Conservation (phyloP, 2,329 filamentous ascomycete genomes). For the Colletotrichum viniferum region DNA sequence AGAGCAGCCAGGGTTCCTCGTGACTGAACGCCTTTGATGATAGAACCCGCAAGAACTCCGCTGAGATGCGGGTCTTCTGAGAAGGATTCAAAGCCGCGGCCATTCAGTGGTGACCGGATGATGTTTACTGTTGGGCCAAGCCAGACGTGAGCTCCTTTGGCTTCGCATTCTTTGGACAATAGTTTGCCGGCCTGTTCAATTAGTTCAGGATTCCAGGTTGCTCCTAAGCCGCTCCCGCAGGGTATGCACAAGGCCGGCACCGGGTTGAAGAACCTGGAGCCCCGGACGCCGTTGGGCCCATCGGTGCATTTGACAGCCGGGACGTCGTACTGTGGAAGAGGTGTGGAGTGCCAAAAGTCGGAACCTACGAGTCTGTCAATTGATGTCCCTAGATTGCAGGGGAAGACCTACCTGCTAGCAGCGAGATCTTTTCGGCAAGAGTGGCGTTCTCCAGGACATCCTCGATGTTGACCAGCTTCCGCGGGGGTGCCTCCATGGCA, state of each 20-base stretch:
- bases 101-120: slow-evolving; percentile 63
- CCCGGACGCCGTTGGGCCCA: slow-evolving; percentile 72
- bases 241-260: slow-evolving; percentile 63
- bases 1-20: slow-evolving; percentile 60
- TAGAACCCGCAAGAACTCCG: slow-evolving; percentile 56
- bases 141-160: slow-evolving; percentile 61
- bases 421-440: slow-evolving; percentile 54
- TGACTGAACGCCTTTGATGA: slow-evolving; percentile 60
- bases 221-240: slow-evolving; percentile 60
- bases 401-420: slow-evolving; percentile 48
- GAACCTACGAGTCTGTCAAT: slow-evolving; percentile 43
- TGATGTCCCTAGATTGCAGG: not conserved
- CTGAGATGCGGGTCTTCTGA: slow-evolving; percentile 62
- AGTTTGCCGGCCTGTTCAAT: slow-evolving; percentile 53
- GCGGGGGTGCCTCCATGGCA: not conserved
- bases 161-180: slow-evolving; percentile 57
- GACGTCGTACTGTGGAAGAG: slow-evolving; percentile 62
- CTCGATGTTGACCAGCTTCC: slow-evolving; percentile 49
- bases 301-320: slow-evolving; percentile 70
- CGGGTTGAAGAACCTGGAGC: slow-evolving; percentile 71
- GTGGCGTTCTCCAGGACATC: slow-evolving; percentile 57
- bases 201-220: slow-evolving; percentile 61
- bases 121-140: slow-evolving; percentile 69
- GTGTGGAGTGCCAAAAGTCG: slow-evolving; percentile 73
- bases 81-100: slow-evolving; percentile 64